Evolutionary conservation across 306 rosid genomes (phyloP), one percentile per base, ranked within the genome.

Genomic region (Spatholobus suberectus): DNA sequence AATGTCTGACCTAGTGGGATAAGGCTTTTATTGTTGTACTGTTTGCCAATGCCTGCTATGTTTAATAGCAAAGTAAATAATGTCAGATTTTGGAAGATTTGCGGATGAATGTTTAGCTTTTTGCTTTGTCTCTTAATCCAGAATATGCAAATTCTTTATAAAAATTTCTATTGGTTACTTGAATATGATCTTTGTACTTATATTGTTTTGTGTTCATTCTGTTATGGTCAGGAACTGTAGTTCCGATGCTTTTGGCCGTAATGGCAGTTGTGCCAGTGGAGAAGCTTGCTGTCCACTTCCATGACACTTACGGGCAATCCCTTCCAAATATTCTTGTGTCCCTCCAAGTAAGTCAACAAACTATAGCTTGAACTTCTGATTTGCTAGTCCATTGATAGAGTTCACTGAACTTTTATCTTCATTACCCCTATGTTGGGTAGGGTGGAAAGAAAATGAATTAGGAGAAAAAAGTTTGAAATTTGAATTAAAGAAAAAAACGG

Each of bases 201-300:
- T 26, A 23, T 75, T 51, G 52, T 51, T 75, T 21, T 68, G 21
- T 24, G 47, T 24, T 62, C 46, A 41, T 29, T 32, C 32, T 82
- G 57, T 67, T 10, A 2, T 46, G 73, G 5, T 38, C 88, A 92
- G 98, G 98, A 66, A 87, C 89, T 55, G 95, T 92, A 27, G 90
- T 94, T 84, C 97, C 95, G 2, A 94, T 94, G 98, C 98, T 94
- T 80, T 79, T 89, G 85, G 95, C 95, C 57, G 98, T 89, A 29
- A 92, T 94, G 92, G 93, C 92, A 37, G 90, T 88, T 76, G 97
- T 92, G 70, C 98, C 98, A 5, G 71, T 75, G 17, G 95, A 90
- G 66, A 94, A 86, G 85, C 91, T 94, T 80, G 97, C 98, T 23
- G 98, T 94, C 76, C 98, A 94, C 90, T 94, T 92, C 92, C 98